phyloP scores from a whole-genome alignment of 192 early-diverging fungal genomes.

The Funneliformis geosporum region DNA sequence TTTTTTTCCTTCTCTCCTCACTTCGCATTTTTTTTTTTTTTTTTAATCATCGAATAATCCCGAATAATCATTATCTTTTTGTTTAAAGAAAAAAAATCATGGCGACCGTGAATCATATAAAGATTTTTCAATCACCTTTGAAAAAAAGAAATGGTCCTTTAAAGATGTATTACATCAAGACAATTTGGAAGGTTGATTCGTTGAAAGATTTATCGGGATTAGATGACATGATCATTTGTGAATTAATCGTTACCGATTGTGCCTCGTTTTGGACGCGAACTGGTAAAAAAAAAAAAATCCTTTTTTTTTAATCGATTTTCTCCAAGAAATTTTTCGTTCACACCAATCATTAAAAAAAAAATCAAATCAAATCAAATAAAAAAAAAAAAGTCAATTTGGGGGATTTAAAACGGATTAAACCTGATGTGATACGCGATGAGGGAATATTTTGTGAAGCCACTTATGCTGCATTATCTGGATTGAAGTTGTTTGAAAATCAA shows the following conservation, averaged over 20 bases:
- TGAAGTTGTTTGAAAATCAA: not conserved
- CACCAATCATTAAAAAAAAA: not conserved
- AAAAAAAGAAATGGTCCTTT: not conserved
- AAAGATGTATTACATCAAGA: not conserved
- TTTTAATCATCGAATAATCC: no score
- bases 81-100: not conserved
- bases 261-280: conserved; percentile 1
- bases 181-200: conserved; percentile 3
- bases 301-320: no score
- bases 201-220: not conserved
- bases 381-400: not conserved
- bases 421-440: not conserved
- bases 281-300: not conserved
- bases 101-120: not conserved
- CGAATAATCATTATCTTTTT: not conserved
- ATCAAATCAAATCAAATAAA: not conserved
- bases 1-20: not conserved
- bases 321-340: not conserved
- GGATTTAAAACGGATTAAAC: not conserved
- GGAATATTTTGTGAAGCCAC: conserved; percentile 8
- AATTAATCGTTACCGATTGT: conserved; percentile 7
- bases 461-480: conserved; percentile 6
- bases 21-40: not conserved
- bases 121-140: not conserved
- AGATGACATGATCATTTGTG: not conserved